Evolutionary conservation across 345 rosid species (phyloP).

Genomic region (Camelina sativa): DNA sequence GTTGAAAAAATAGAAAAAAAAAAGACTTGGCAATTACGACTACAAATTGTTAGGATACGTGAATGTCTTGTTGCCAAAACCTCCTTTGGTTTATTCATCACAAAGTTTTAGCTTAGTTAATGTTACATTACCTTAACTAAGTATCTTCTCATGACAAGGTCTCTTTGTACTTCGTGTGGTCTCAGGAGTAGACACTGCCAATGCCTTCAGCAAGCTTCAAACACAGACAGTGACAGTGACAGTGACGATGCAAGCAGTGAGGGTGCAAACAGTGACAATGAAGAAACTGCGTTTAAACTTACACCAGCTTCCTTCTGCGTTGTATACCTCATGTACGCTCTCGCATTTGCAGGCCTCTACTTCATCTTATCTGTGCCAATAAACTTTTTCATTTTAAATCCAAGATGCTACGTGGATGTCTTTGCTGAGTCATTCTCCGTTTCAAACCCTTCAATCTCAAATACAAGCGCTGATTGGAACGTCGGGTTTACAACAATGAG

Average conservation of each 20-base stretch:
- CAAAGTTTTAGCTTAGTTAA: background rate
- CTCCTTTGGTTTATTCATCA: background rate
- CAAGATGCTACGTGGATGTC: background rate
- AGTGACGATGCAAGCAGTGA: too few species aligned
- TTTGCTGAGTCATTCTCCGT: constrained; percentile 19
- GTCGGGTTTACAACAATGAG: background rate
- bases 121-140: too few species aligned
- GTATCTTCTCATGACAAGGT: background rate
- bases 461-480: constrained; percentile 10
- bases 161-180: constrained; percentile 1
- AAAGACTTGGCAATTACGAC: too few species aligned
- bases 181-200: background rate
- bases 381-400: background rate
- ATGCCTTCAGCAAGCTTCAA: background rate
- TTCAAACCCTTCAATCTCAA: background rate
- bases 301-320: constrained; percentile 1
- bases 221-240: background rate
- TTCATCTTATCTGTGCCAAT: background rate
- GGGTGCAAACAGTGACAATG: background rate
- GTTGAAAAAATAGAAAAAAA: too few species aligned
- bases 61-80: background rate
- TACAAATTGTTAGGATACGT: background rate
- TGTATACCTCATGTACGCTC: background rate
- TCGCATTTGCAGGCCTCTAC: background rate
- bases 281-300: constrained; percentile 7